Conservation (phyloP, 176 grass and related monocot species). For the Rhynchospora pubera region DNA sequence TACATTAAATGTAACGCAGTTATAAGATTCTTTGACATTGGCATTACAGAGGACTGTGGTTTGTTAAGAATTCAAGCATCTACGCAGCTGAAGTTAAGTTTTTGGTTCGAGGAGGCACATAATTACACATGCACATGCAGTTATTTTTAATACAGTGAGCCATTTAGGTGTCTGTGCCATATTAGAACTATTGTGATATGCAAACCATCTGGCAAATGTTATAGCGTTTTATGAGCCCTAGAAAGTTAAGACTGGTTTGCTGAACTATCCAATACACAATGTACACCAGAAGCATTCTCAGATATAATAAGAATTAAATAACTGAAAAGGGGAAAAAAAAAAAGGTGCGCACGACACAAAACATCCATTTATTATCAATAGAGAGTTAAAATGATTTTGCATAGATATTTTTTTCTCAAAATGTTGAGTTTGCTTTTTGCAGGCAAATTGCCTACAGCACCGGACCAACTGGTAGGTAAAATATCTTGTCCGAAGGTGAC, state of each 20-base stretch:
- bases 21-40: not conserved
- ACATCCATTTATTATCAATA: not conserved
- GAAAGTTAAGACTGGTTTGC: not conserved
- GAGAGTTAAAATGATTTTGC: not conserved
- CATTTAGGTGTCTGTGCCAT: not conserved
- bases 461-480: slow-evolving; percentile 45
- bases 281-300: not conserved
- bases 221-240: not conserved
- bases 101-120: too few species aligned
- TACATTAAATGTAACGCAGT: not conserved
- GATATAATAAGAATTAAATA: not conserved
- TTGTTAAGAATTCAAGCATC: too few species aligned
- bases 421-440: slow-evolving; percentile 1
- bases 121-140: not conserved
- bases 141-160: not conserved
- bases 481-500: not conserved
- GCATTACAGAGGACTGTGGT: too few species aligned
- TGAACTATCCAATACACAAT: not conserved
- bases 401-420: not conserved
- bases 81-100: too few species aligned
- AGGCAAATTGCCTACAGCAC: slow-evolving; percentile 45
- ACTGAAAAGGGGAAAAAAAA: not conserved
- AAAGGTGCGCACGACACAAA: not conserved
- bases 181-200: not conserved
- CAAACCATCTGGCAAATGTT: not conserved